Evolutionary conservation across 1,284 basidiomycete species (phyloP), one percentile per base, ranked within the genome.

Genomic region (Apiotrichum veenhuisii): DNA sequence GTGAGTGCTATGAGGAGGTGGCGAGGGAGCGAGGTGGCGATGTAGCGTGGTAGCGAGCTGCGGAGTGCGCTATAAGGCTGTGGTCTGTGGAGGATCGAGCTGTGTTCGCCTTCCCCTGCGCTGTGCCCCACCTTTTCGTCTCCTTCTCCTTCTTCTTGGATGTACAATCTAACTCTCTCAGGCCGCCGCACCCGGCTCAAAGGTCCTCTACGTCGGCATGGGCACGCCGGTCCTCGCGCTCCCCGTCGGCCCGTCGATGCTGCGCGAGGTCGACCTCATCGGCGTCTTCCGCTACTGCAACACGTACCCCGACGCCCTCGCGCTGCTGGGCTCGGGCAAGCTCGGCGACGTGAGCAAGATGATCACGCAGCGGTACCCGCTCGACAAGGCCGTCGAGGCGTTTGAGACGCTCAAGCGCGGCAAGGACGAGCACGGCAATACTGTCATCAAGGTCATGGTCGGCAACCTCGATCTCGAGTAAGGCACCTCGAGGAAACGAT

Each of bases 171-270:
- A 5, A 30, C 30, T 12, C 30, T 7, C 12, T 88, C 40, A 41
- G 40, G 84, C 87, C 66, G 89, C 91, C 30, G 80, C 83, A 52
- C 81, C 89, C 7, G 93, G 92, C 52, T 89, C 90, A 43, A 89
- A 88, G 73, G 88, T 95, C 54, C 87, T 92, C 80, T 88, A 92
- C 68, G 85, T 98, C 66, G 94, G 94, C 33, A 98, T 98, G 94
- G 94, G 94, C 64, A 85, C 89, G 22, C 84, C 86, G 61, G 88
- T 87, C 69, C 84, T 89, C 57, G 81, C 83, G 59, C 81, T 95
- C 50, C 93, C 94, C n/a, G 82, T 92, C 55, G 87, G 87, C 30
- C 82, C 84, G 22, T 89, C 91, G 17, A 85, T 91, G 15, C 78
- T 87, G 48, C 86, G 94, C 52, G 94, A 98, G 78, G 91, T 98